Conservation (phyloP, 495 filamentous ascomycete species). For the Talaromyces liani region DNA sequence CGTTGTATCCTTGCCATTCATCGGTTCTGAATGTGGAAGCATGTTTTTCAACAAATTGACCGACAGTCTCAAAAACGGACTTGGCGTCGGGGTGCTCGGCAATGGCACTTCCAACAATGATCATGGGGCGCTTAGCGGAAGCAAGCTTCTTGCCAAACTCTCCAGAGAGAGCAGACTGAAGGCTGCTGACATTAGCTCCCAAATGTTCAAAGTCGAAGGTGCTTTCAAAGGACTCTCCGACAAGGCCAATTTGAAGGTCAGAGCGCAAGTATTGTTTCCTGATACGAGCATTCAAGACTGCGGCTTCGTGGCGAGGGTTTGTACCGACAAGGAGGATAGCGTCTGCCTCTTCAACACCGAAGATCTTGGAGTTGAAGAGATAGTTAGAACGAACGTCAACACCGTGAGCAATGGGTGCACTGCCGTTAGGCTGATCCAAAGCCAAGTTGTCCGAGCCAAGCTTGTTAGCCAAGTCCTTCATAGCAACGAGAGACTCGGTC, state of each 20-base stretch:
- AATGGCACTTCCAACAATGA: constrained; percentile 84
- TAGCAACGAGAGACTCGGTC: constrained; percentile 84
- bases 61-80: constrained; percentile 84
- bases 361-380: constrained; percentile 90
- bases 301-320: constrained; percentile 90
- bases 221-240: constrained; percentile 84
- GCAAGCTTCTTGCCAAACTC: constrained; percentile 85
- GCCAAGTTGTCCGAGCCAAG: constrained; percentile 93
- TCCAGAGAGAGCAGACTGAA: constrained; percentile 82
- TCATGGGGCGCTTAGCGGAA: constrained; percentile 87
- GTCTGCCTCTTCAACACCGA: constrained; percentile 88
- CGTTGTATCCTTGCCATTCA: constrained; percentile 96
- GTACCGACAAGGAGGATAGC: constrained; percentile 86
- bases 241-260: constrained; percentile 84
- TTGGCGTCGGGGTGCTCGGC: constrained; percentile 86
- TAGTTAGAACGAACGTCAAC: constrained; percentile 93
- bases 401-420: constrained; percentile 80
- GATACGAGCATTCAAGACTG: constrained; percentile 90
- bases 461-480: constrained; percentile 94
- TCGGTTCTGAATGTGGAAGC: constrained; percentile 75
- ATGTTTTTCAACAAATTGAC: constrained; percentile 86
- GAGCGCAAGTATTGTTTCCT: constrained; percentile 96
- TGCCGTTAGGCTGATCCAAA: constrained; percentile 81
- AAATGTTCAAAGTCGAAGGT: constrained; percentile 92
- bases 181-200: constrained; percentile 62